Conservation (phyloP, 768 basidiomycete species). For the Hygrophorus russula region DNA sequence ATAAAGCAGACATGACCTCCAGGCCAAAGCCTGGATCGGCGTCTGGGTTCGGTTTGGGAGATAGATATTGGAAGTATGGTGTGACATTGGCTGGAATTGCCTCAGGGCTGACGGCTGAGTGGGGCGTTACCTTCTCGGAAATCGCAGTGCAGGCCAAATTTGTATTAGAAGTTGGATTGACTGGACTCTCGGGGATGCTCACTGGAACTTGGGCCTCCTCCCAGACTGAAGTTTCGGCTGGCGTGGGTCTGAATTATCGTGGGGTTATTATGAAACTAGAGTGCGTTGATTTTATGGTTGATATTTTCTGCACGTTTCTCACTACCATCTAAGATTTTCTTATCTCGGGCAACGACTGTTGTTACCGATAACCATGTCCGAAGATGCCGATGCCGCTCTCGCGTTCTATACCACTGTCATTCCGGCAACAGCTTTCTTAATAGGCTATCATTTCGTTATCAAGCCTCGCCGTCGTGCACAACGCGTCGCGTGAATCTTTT, state of each 20-base stretch:
- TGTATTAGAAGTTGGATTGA: constrained; percentile 35
- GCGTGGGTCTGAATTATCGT: constrained; percentile 28
- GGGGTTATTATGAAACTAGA: constrained; percentile 46
- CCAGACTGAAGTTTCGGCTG: constrained; percentile 30
- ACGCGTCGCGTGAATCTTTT: constrained; percentile 37
- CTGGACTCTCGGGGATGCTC: constrained; percentile 30
- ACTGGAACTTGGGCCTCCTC: constrained; percentile 40
- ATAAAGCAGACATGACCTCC: constrained; percentile 8
- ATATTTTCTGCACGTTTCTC: constrained; percentile 9
- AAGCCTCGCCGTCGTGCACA: constrained; percentile 42
- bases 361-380: constrained; percentile 47
- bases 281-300: constrained; percentile 35
- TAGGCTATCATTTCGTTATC: constrained; percentile 48
- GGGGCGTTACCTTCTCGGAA: constrained; percentile 41
- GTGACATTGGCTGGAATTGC: constrained; percentile 33
- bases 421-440: constrained; percentile 39
- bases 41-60: constrained; percentile 37
- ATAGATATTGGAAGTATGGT: constrained; percentile 37
- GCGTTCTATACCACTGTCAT: constrained; percentile 41
- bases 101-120: constrained; percentile 40
- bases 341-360: constrained; percentile 48
- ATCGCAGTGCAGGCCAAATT: constrained; percentile 42
- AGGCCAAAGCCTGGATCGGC: constrained; percentile 15
- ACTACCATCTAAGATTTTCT: constrained; percentile 26
- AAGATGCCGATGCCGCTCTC: constrained; percentile 32